Conservation (phyloP, 2,329 filamentous ascomycete species). For the Byssoonygena ceratinophila region DNA sequence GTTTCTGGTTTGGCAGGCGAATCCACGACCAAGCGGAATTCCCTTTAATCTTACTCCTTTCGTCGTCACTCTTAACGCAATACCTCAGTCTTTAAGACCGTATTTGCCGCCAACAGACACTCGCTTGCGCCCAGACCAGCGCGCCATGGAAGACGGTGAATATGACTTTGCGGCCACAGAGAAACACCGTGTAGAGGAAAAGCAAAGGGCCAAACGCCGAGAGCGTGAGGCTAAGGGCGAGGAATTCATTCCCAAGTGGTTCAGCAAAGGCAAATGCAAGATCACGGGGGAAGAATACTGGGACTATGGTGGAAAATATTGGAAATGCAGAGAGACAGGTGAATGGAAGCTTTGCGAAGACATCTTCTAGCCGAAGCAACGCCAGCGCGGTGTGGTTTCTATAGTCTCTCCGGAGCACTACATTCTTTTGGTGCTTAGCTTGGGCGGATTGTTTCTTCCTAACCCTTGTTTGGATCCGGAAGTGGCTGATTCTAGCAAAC, state of each 20-base stretch:
- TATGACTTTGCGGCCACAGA: conserved; percentile 88
- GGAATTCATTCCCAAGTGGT: conserved; percentile 79
- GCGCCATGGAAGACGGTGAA: conserved; percentile 97
- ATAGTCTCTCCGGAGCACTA: background rate
- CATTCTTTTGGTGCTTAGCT: background rate
- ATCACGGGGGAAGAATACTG: conserved; percentile 83
- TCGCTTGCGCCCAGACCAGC: conserved; percentile 81
- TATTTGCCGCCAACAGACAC: conserved; percentile 88
- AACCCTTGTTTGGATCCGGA: background rate
- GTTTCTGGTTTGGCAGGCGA: conserved; percentile 86
- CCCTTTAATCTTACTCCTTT: conserved; percentile 98
- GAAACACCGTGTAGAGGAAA: conserved; percentile 90
- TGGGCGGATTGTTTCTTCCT: background rate
- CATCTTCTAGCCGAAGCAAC: conserved; percentile 47
- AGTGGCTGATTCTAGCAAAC: background rate
- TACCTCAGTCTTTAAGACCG: conserved; percentile 67
- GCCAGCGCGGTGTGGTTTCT: too few relatives aligned
- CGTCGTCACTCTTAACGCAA: conserved; percentile 83
- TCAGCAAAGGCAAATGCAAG: conserved; percentile 59
- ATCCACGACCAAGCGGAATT: conserved; percentile 67
- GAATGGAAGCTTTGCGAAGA: conserved; percentile 65
- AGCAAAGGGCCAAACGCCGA: conserved; percentile 66
- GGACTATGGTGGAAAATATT: conserved; percentile 82
- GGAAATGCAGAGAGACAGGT: conserved; percentile 54
- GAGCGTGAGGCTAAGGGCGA: conserved; percentile 66